Conservation (phyloP, 225 moss, liverwort and hornwort genomes). For the Pseudoscleropodium purum region DNA sequence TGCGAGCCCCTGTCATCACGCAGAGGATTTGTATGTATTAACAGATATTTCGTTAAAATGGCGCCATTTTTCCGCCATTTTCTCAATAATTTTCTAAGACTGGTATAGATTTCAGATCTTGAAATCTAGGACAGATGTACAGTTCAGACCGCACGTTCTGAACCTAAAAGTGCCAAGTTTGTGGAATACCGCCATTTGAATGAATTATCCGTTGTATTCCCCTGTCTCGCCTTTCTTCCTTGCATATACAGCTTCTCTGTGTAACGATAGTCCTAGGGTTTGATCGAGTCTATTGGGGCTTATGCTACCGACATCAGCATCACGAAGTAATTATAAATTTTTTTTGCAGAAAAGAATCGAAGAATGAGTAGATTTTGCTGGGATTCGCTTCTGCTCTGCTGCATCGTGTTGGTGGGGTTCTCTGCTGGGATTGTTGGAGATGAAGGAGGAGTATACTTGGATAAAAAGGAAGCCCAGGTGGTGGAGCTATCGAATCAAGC, state of each 20-base stretch:
- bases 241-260: background rate
- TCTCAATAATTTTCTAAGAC: too few species aligned
- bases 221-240: background rate
- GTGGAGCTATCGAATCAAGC: background rate
- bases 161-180: too few species aligned
- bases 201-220: too few species aligned
- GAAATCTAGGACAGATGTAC: too few species aligned
- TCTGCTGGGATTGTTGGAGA: background rate
- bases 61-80: too few species aligned
- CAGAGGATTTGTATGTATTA: background rate
- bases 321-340: too few species aligned
- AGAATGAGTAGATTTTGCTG: background rate
- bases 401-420: background rate
- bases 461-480: background rate
- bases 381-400: background rate
- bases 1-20: background rate
- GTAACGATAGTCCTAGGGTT: background rate
- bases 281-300: background rate
- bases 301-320: background rate
- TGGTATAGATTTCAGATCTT: too few species aligned
- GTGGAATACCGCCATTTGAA: too few species aligned
- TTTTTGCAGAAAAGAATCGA: background rate
- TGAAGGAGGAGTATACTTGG: background rate
- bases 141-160: too few species aligned
- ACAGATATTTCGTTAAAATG: too few species aligned